Evolutionary conservation across 441 rosid species (phyloP).

Genomic region (Eruca vesicaria): DNA sequence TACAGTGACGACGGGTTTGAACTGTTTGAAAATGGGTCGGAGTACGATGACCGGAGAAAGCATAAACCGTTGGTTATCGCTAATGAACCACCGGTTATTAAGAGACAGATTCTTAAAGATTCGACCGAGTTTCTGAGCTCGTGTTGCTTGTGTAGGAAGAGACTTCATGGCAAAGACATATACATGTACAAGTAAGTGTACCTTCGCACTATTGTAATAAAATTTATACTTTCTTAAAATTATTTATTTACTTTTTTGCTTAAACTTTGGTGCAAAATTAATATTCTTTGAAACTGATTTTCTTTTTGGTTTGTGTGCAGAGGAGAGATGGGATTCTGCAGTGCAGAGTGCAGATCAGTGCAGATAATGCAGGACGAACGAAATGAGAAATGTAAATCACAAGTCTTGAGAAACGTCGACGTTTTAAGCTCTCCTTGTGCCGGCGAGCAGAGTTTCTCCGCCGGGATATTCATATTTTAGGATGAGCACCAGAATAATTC

Average conservation of each 20-base stretch:
- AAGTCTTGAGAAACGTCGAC: constrained; percentile 33
- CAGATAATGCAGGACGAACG: constrained; percentile 54
- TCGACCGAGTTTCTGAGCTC: constrained; percentile 46
- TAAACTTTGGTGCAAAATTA: background rate
- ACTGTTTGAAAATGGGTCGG: background rate
- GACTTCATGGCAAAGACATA: constrained; percentile 62
- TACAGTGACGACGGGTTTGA: constrained; percentile 40
- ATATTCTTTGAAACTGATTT: background rate
- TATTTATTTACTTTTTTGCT: too few species aligned
- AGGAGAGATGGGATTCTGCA: constrained; percentile 77
- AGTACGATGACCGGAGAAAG: background rate
- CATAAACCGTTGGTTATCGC: constrained; percentile 5
- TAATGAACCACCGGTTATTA: constrained; percentile 30
- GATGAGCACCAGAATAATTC: background rate
- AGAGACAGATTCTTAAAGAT: background rate
- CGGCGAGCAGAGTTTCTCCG: constrained; percentile 7
- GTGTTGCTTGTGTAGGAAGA: constrained; percentile 59
- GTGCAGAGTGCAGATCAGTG: constrained; percentile 57
- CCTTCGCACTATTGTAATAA: background rate
- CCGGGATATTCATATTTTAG: constrained; percentile 37
- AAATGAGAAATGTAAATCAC: constrained; percentile 53
- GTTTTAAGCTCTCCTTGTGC: constrained; percentile 18
- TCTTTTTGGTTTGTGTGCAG: constrained; percentile 37
- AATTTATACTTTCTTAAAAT: background rate
- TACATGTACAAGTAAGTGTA: constrained; percentile 70